Conservation (phyloP, 2,329 filamentous ascomycete species). For the Chalaropsis ovoidea region DNA sequence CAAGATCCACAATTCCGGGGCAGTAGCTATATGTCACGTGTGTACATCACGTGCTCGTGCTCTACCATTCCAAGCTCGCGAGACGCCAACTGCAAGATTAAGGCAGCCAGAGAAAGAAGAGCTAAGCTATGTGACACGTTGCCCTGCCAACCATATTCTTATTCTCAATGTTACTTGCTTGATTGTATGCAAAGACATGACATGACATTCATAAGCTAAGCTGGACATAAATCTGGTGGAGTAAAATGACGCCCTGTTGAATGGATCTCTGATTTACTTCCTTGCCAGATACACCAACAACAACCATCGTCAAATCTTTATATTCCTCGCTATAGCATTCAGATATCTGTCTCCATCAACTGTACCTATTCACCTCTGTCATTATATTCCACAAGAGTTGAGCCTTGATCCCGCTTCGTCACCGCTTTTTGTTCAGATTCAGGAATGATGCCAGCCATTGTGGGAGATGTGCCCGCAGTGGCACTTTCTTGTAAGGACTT, state of each 20-base stretch:
- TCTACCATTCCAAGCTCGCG: neutral
- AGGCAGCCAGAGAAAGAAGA: neutral
- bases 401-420: neutral
- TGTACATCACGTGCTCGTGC: neutral
- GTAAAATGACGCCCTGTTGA: neutral
- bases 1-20: neutral
- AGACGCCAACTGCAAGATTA: neutral
- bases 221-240: neutral
- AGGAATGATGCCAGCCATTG: slow-evolving; percentile 47
- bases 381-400: neutral
- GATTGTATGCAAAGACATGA: slow-evolving; percentile 1
- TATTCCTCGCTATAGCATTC: too few relatives aligned
- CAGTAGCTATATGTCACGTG: neutral
- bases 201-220: neutral
- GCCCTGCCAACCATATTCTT: slow-evolving; percentile 8
- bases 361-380: neutral
- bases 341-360: too few relatives aligned
- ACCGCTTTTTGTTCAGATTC: neutral
- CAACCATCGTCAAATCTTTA: too few relatives aligned
- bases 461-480: slow-evolving; percentile 53
- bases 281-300: neutral
- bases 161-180: neutral
- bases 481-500: slow-evolving; percentile 52
- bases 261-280: neutral
- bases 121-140: slow-evolving; percentile 12